Conservation (phyloP, 2,329 filamentous ascomycete genomes). For the Xylaria sp. region DNA sequence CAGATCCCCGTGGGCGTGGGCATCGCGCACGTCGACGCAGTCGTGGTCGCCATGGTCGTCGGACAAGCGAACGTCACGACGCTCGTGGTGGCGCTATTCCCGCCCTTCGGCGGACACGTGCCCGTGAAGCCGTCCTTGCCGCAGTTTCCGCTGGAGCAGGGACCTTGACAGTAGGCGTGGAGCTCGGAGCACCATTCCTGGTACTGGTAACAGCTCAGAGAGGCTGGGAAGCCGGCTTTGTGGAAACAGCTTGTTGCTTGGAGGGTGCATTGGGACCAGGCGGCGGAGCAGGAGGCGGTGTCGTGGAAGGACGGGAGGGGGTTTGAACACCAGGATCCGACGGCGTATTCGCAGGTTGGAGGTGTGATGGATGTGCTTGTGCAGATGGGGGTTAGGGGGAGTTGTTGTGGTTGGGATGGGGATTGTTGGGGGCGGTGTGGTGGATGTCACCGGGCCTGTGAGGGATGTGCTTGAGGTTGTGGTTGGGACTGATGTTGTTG, state of each 20-base stretch:
- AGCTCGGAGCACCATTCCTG: slow-evolving; percentile 45
- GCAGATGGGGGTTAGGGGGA: slow-evolving; percentile 40
- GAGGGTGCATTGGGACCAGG: slow-evolving; percentile 41
- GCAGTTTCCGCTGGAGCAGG: slow-evolving; percentile 32
- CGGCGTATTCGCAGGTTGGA: slow-evolving; percentile 48
- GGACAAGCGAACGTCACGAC: slow-evolving; percentile 34
- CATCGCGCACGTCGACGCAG: slow-evolving; percentile 34
- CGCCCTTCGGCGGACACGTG: slow-evolving; percentile 37
- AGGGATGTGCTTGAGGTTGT: not conserved
- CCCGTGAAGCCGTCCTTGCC: slow-evolving; percentile 41
- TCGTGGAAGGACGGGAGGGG: slow-evolving; percentile 46
- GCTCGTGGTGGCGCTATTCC: slow-evolving; percentile 33
- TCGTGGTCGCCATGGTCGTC: slow-evolving; percentile 26
- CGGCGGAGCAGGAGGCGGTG: slow-evolving; percentile 37
- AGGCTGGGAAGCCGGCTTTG: slow-evolving; percentile 45
- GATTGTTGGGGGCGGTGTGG: not conserved
- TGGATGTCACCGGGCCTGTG: not conserved
- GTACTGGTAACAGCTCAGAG: slow-evolving; percentile 47
- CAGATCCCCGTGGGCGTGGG: slow-evolving; percentile 49
- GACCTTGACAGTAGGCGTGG: slow-evolving; percentile 39
- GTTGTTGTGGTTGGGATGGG: slow-evolving; percentile 22
- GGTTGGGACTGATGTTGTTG: not conserved
- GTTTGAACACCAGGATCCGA: slow-evolving; percentile 42
- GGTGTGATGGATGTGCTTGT: slow-evolving; percentile 42
- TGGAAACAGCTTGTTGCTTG: slow-evolving; percentile 48